Evolutionary conservation across 495 filamentous ascomycete species (phyloP).

Genomic region (Aspergillus wentii): DNA sequence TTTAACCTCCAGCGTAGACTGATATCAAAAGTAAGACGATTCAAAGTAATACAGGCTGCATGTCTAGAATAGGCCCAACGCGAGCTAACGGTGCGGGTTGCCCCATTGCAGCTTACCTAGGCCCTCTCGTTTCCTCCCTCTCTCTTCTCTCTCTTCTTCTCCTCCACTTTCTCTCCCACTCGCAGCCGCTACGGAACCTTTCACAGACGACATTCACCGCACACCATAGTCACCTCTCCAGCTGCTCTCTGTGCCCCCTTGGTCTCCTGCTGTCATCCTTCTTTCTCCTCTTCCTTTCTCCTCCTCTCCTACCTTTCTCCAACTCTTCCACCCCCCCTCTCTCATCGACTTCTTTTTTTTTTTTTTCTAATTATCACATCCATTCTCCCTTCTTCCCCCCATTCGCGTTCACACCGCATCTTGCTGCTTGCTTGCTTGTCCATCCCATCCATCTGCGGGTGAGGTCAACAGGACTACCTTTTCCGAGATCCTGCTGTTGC

Average conservation of each 20-base stretch:
- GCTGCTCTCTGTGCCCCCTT: too few species aligned
- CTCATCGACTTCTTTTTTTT: constrained; percentile 5
- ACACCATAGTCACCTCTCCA: too few species aligned
- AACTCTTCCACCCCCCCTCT: constrained; percentile 8
- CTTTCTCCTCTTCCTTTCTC: neutral
- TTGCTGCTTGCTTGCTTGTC: too few species aligned
- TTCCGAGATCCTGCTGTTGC: too few species aligned
- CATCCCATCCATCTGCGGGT: too few species aligned
- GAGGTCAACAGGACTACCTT: too few species aligned
- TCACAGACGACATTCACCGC: constrained; percentile 14
- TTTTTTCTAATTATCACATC: neutral
- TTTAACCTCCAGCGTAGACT: too few species aligned
- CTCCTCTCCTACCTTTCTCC: neutral
- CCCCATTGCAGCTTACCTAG: too few species aligned
- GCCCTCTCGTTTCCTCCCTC: neutral
- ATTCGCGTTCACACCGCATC: too few species aligned
- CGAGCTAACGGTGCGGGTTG: constrained; percentile 23
- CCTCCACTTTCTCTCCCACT: constrained; percentile 12
- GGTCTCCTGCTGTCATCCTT: neutral
- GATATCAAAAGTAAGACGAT: too few species aligned
- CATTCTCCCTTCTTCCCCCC: neutral
- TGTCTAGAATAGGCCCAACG: neutral
- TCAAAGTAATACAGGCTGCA: neutral
- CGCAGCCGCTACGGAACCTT: constrained; percentile 6
- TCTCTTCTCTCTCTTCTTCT: constrained; percentile 5